Conservation (phyloP, 495 filamentous ascomycete species). For the Hypomontagnella submonticulosa region DNA sequence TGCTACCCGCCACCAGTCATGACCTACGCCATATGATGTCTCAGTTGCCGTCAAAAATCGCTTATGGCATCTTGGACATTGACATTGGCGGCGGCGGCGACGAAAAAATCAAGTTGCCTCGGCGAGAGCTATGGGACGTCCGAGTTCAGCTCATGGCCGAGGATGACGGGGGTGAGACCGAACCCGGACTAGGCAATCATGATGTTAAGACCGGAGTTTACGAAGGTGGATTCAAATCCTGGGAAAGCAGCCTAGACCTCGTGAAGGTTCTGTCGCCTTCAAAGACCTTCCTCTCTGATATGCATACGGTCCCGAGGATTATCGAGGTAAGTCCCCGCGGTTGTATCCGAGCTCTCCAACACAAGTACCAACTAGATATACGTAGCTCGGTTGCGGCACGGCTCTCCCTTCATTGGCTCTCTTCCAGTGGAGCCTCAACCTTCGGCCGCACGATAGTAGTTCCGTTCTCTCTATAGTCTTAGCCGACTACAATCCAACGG, state of each 20-base stretch:
- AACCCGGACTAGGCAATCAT: slow-evolving; percentile 74
- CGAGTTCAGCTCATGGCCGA: slow-evolving; percentile 94
- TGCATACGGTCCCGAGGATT: slow-evolving; percentile 57
- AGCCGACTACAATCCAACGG: slow-evolving; percentile 89
- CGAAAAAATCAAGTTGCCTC: slow-evolving; percentile 69
- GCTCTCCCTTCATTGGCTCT: slow-evolving; percentile 83
- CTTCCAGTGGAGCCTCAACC: slow-evolving; percentile 72
- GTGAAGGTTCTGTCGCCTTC: slow-evolving; percentile 70
- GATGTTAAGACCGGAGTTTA: slow-evolving; percentile 93
- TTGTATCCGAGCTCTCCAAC: neutral
- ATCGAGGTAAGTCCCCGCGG: slow-evolving; percentile 73
- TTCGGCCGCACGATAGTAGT: slow-evolving; percentile 39
- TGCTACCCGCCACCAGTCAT: slow-evolving; percentile 59
- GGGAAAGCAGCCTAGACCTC: slow-evolving; percentile 94
- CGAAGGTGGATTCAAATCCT: slow-evolving; percentile 98
- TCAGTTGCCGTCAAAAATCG: slow-evolving; percentile 79
- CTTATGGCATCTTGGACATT: slow-evolving; percentile 72
- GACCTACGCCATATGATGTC: slow-evolving; percentile 66
- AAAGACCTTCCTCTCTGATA: slow-evolving; percentile 69
- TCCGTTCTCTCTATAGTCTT: slow-evolving; percentile 71
- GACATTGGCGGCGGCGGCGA: slow-evolving; percentile 58
- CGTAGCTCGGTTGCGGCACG: slow-evolving; percentile 88
- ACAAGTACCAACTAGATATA: slow-evolving; percentile 36
- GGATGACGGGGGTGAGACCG: slow-evolving; percentile 50
- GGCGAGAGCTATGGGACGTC: slow-evolving; percentile 93